A percentile compares a stretch with the other conserved stretches of the same genome.
Evolutionary conservation across 1,284 basidiomycete species (phyloP).

Genomic region (Mycosarcoma mackinlayi): DNA sequence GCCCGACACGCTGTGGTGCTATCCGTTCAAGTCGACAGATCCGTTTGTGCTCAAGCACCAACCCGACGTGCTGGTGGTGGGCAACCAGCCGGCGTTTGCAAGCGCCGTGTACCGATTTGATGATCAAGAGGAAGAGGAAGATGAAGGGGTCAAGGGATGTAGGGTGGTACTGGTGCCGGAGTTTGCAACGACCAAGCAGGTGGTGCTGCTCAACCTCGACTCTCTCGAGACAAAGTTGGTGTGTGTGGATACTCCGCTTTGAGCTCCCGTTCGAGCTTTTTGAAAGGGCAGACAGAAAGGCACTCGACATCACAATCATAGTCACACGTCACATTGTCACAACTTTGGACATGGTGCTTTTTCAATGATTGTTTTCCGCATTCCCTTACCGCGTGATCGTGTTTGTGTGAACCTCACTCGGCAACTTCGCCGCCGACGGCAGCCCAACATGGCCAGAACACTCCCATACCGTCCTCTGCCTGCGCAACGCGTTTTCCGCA

Average conservation of each 20-base stretch:
- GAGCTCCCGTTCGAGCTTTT: too few species aligned
- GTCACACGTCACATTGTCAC: background rate
- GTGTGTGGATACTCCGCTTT: constrained; percentile 18
- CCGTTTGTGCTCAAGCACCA: constrained; percentile 87
- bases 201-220: constrained; percentile 76
- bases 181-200: constrained; percentile 77
- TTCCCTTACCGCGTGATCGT: background rate
- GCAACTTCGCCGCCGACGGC: too few species aligned
- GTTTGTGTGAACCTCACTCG: too few species aligned
- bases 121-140: constrained; percentile 63
- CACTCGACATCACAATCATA: too few species aligned
- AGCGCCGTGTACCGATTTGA: constrained; percentile 70
- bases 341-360: background rate
- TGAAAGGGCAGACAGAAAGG: too few species aligned
- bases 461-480: constrained; percentile 38
- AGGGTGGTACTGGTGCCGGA: constrained; percentile 85
- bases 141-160: constrained; percentile 69
- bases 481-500: constrained; percentile 32
- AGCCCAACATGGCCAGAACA: constrained; percentile 21
- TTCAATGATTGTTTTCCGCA: background rate
- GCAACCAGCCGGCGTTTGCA: constrained; percentile 78
- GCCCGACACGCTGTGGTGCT: constrained; percentile 97
- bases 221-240: constrained; percentile 72
- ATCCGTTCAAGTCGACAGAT: constrained; percentile 87
- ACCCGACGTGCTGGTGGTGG: constrained; percentile 91